Evolutionary conservation across 768 basidiomycete genomes (phyloP).

Genomic region (Podaxis carcinomalis): DNA sequence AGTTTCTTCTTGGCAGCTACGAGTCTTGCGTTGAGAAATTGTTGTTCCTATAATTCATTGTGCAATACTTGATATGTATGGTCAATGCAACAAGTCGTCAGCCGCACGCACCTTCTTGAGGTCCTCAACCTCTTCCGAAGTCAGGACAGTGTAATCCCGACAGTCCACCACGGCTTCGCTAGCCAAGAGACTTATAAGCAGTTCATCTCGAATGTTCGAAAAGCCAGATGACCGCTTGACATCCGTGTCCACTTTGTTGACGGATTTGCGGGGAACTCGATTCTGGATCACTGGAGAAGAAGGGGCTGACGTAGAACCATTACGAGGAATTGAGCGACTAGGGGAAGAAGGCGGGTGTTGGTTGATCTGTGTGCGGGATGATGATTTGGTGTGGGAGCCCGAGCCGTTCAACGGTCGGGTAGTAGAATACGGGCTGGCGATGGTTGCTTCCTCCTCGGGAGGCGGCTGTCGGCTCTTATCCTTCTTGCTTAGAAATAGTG

Average conservation of each 20-base stretch:
- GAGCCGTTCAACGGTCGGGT: slow-evolving; percentile 7
- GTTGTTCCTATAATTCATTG: slow-evolving; percentile 56
- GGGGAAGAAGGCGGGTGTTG: not conserved
- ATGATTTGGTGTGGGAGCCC: not conserved
- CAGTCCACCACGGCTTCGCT: slow-evolving; percentile 95
- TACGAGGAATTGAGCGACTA: slow-evolving; percentile 1
- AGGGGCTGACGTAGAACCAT: slow-evolving; percentile 3
- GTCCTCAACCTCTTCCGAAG: slow-evolving; percentile 46
- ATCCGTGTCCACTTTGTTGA: slow-evolving; percentile 25
- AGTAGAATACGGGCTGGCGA: slow-evolving; percentile 11
- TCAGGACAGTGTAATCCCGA: slow-evolving; percentile 72
- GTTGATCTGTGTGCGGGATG: not conserved
- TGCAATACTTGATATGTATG: slow-evolving; percentile 4
- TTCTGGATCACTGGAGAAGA: slow-evolving; percentile 29
- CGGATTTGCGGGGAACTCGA: slow-evolving; percentile 30
- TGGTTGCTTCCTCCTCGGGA: slow-evolving; percentile 21
- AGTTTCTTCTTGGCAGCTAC: slow-evolving; percentile 71
- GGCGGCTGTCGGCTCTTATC: slow-evolving; percentile 33
- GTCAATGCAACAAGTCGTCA: not conserved
- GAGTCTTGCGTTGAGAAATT: slow-evolving; percentile 60
- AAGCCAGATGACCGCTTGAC: slow-evolving; percentile 40
- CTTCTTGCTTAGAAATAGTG: slow-evolving; percentile 47
- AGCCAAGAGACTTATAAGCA: slow-evolving; percentile 85
- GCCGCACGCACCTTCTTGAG: slow-evolving; percentile 40
- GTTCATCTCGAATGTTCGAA: slow-evolving; percentile 70